Evolutionary conservation across 164 flowering plant species (phyloP).

Genomic region (Stephania cephalantha): DNA sequence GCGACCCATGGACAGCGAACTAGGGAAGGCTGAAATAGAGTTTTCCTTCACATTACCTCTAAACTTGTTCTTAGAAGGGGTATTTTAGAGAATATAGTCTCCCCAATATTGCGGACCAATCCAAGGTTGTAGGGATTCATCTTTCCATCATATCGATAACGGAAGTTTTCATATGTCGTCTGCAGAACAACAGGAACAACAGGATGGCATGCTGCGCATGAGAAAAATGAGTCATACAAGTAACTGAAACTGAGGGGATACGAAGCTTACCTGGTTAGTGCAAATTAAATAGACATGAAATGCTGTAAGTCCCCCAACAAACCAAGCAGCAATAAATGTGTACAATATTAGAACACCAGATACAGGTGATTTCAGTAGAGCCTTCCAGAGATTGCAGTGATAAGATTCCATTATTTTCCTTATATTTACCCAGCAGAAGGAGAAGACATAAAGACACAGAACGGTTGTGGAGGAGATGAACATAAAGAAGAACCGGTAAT

Average conservation of each 20-base stretch:
- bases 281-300: constrained; percentile 60
- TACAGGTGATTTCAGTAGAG: constrained; percentile 41
- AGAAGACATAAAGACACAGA: constrained; percentile 61
- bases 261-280: constrained; percentile 55
- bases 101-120: constrained; percentile 33
- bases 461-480: constrained; percentile 62
- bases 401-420: constrained; percentile 32
- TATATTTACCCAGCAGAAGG: constrained; percentile 59
- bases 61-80: constrained; percentile 55
- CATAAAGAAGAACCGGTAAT: constrained; percentile 72
- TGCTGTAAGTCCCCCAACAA: constrained; percentile 75
- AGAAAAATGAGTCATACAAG: neutral
- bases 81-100: constrained; percentile 46
- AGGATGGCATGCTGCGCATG: neutral
- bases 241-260: neutral
- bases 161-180: constrained; percentile 87
- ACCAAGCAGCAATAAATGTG: constrained; percentile 60
- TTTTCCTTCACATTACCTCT: constrained; percentile 38
- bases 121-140: constrained; percentile 63
- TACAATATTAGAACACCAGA: constrained; percentile 60
- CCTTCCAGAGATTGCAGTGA: constrained; percentile 39
- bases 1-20: constrained; percentile 20
- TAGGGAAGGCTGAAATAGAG: constrained; percentile 14
- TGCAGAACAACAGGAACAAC: constrained; percentile 31
- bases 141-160: constrained; percentile 55